Evolutionary conservation across 768 basidiomycete species (phyloP).

Genomic region (Lepiota subincarnata): DNA sequence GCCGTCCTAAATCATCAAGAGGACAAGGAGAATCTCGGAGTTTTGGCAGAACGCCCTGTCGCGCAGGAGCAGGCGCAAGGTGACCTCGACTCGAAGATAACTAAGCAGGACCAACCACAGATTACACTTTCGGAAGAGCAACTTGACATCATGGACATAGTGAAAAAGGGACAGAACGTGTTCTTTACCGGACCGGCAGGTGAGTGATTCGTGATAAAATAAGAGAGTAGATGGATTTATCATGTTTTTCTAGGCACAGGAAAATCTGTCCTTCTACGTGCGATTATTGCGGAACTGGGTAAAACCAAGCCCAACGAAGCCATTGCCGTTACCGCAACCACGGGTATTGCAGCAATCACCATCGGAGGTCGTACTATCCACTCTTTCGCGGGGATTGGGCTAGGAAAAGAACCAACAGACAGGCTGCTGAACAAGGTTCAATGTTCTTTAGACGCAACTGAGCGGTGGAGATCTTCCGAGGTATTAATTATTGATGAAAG

Average conservation of each 20-base stretch:
- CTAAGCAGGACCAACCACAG: no score
- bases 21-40: no score
- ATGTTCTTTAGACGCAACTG: conserved; percentile 13
- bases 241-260: conserved; percentile 48
- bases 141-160: conserved; percentile 33
- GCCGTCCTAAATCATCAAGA: no score
- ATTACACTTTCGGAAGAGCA: conserved; percentile 36
- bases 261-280: conserved; percentile 65
- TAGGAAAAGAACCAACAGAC: conserved; percentile 47
- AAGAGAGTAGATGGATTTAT: neutral
- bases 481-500: conserved; percentile 73
- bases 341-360: conserved; percentile 63
- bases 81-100: no score
- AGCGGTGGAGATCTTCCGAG: conserved; percentile 47
- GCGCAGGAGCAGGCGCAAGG: no score
- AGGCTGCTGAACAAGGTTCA: conserved; percentile 34
- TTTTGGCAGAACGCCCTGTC: no score
- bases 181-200: conserved; percentile 81
- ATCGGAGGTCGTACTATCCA: conserved; percentile 69
- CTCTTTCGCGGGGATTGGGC: conserved; percentile 59
- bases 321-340: conserved; percentile 63
- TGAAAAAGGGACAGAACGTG: conserved; percentile 52
- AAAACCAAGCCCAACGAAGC: neutral
- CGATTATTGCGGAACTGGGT: conserved; percentile 38
- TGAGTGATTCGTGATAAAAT: conserved; percentile 19